phyloP scores from a whole-genome alignment of 495 filamentous ascomycete species.

The Oleoguttula mirabilis region DNA sequence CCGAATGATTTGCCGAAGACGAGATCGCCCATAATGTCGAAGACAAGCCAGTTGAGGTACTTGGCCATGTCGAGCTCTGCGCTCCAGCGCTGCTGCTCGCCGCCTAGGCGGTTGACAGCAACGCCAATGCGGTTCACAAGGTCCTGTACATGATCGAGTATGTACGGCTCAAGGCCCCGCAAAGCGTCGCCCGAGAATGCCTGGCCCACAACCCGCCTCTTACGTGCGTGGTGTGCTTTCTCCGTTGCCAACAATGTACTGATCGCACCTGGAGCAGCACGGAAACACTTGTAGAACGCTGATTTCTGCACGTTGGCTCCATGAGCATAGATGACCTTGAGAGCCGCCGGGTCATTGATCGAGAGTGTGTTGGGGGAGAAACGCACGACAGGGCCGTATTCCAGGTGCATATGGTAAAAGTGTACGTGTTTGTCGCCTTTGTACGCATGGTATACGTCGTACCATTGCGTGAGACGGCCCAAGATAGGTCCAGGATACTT shows the following conservation, averaged over 20 bases:
- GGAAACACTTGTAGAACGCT: slow-evolving; percentile 53
- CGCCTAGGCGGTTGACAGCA: background rate
- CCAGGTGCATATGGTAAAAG: slow-evolving; percentile 30
- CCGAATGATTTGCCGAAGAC: slow-evolving; percentile 60
- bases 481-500: slow-evolving; percentile 54
- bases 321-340: slow-evolving; percentile 52
- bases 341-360: slow-evolving; percentile 43
- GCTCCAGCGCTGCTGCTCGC: slow-evolving; percentile 29
- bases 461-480: slow-evolving; percentile 43
- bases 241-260: slow-evolving; percentile 52
- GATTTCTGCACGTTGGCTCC: slow-evolving; percentile 50
- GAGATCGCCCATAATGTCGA: slow-evolving; percentile 62
- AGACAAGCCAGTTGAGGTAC: slow-evolving; percentile 55
- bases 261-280: slow-evolving; percentile 38
- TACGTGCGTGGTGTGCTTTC: slow-evolving; percentile 47
- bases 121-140: background rate
- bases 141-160: slow-evolving; percentile 2
- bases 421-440: slow-evolving; percentile 49
- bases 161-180: slow-evolving; percentile 25
- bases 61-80: slow-evolving; percentile 41
- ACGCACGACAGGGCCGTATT: slow-evolving; percentile 37
- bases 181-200: slow-evolving; percentile 40
- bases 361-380: slow-evolving; percentile 51
- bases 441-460: slow-evolving; percentile 46
- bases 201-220: slow-evolving; percentile 50